Percentiles rank a stretch among this genome's conserved stretches.
Conservation (phyloP, 2,329 filamentous ascomycete species). For the Aspergillus quadrilineatus region DNA sequence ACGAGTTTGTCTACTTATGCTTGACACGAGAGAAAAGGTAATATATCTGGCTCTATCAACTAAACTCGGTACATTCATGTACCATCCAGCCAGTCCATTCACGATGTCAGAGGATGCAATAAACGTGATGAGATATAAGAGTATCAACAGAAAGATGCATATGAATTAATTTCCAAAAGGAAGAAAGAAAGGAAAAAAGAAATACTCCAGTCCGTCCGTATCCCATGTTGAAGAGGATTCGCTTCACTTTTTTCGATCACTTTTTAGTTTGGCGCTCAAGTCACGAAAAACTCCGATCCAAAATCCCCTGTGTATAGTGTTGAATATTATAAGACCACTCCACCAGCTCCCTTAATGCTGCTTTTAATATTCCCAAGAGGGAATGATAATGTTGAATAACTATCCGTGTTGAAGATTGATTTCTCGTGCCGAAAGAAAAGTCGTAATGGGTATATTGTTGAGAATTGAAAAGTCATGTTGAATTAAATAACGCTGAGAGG, state of each 20-base stretch:
- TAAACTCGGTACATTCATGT: not conserved
- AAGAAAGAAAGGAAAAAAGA: slow-evolving; percentile 3
- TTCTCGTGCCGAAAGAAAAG: slow-evolving; percentile 22
- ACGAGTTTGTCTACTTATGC: not conserved
- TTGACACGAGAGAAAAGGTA: not conserved
- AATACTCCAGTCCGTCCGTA: slow-evolving; percentile 21
- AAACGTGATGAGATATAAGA: not conserved
- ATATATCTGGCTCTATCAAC: slow-evolving; percentile 5
- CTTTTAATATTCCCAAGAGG: slow-evolving; percentile 13
- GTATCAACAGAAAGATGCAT: not conserved
- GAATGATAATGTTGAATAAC: slow-evolving; percentile 4
- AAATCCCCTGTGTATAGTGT: slow-evolving; percentile 21
- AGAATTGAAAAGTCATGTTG: slow-evolving; percentile 34
- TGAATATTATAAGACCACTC: slow-evolving; percentile 22
- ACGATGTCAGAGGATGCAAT: not conserved
- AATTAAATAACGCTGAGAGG: slow-evolving; percentile 38
- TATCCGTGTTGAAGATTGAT: slow-evolving; percentile 21
- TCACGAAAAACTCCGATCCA: slow-evolving; percentile 27
- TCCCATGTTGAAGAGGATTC: slow-evolving; percentile 31
- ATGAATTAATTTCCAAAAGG: slow-evolving; percentile 13
- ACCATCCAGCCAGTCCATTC: not conserved
- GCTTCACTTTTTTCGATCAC: slow-evolving; percentile 18
- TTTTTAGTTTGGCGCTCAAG: not conserved
- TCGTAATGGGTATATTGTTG: slow-evolving; percentile 33
- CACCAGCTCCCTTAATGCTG: not conserved